Evolutionary conservation across 2,329 filamentous ascomycete genomes (phyloP).

Genomic region (Cryphonectria naterciae): DNA sequence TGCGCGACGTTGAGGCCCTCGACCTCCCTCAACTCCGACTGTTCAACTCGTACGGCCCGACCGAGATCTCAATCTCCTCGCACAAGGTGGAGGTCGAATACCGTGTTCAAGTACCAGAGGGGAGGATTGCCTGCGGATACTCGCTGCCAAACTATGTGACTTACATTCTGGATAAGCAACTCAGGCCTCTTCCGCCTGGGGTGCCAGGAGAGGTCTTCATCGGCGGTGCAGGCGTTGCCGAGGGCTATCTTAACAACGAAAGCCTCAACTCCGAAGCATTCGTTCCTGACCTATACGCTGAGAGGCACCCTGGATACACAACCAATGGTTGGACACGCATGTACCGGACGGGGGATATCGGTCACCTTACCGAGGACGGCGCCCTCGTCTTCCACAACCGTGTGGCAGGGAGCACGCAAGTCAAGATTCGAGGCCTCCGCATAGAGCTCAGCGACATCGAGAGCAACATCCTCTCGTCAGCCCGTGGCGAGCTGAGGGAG

Average conservation of each 20-base stretch:
- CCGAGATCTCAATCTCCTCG: slow-evolving; percentile 9
- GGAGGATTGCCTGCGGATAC: slow-evolving; percentile 45
- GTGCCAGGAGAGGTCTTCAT: slow-evolving; percentile 46
- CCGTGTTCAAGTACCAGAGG: slow-evolving; percentile 15
- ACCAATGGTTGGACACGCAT: slow-evolving; percentile 33
- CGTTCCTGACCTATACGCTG: background rate
- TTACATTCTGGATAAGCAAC: background rate
- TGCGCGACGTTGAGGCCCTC: background rate
- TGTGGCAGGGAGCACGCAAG: slow-evolving; percentile 45
- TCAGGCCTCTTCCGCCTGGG: slow-evolving; percentile 38
- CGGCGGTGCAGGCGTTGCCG: slow-evolving; percentile 45
- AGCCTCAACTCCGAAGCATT: background rate
- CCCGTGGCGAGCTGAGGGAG: background rate
- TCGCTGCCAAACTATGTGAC: slow-evolving; percentile 38
- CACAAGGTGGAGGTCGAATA: slow-evolving; percentile 1
- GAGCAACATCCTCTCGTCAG: slow-evolving; percentile 6
- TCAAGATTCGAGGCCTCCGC: slow-evolving; percentile 45
- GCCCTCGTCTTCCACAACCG: slow-evolving; percentile 43
- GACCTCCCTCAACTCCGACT: slow-evolving; percentile 12
- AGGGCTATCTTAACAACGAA: slow-evolving; percentile 30
- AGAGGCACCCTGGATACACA: background rate
- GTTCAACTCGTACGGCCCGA: slow-evolving; percentile 21
- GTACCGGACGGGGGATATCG: slow-evolving; percentile 48
- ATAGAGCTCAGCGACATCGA: slow-evolving; percentile 43
- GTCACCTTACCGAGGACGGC: slow-evolving; percentile 40